Evolutionary conservation across 2,329 filamentous ascomycete species (phyloP), one percentile per base, ranked within the genome.

Genomic region (Moelleriella libera): DNA sequence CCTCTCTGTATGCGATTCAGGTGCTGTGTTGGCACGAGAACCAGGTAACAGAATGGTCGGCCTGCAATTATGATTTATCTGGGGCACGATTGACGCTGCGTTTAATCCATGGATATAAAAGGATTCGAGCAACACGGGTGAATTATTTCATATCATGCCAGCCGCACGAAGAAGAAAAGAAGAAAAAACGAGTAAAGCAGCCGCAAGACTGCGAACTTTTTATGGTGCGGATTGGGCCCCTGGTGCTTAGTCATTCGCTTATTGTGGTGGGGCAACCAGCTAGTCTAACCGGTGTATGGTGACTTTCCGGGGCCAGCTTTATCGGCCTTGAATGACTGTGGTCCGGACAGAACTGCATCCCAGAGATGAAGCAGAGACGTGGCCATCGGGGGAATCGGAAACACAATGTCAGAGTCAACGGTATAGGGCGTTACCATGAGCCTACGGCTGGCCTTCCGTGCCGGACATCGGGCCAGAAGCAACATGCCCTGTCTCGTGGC

Each of bases 81-180:
- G 76, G 75, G 82, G 79, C 81, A 78, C 75, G 78, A 83, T 77
- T 80, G 84, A 88, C 84, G 82, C 83, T 80, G 58, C 65, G 67
- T 68, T 60, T 53, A 53, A 70, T 74, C 70, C 71, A 74, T 80
- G 68, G 66, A 58, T 61, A 63, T 55, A 62, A 21, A 21, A 62
- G 70, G 71, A 81, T 72, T 73, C 76, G 82, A 84, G 83, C 83
- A 88, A 88, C 82, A 85, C 80, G 83, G 83, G 78, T 76, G 77
- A 77, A 63, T 70, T 70, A 68, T 71, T 74, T 68, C 63, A 68
- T 68, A 76, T 82, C 74, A 78, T 82, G 79, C 80, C 80, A 71
- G 83, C 84, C 83, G 83, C 84, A 88, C 82, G 72, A 86, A 75
- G 79, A 21, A 21, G 21, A 21, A 76, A n/a, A 41, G 14, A 41